These are phyloP conservation scores for Fusarium sp. DNA, from an alignment of 2,329 filamentous ascomycete genomes.

Conservation along the genomic window DNA sequence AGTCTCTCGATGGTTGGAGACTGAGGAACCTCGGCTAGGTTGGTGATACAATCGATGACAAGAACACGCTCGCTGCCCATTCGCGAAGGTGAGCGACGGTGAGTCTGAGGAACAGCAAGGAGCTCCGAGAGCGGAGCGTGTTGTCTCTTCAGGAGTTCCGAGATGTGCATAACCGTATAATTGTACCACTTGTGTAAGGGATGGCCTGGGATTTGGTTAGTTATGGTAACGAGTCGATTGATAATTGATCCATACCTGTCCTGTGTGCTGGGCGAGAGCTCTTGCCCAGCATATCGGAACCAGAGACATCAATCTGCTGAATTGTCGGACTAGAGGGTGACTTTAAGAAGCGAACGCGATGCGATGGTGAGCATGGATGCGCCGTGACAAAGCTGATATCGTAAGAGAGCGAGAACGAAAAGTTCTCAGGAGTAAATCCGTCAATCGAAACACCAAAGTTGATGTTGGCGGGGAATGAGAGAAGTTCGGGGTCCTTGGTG, in stretches of 20 bases:
- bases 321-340: conserved; percentile 71
- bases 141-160: conserved; percentile 63
- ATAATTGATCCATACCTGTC: conserved; percentile 54
- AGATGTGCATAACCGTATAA: conserved; percentile 70
- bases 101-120: conserved; percentile 50
- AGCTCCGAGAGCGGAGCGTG: conserved; percentile 61
- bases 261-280: conserved; percentile 60
- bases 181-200: conserved; percentile 73
- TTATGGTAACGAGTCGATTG: background rate
- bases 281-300: conserved; percentile 56
- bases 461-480: conserved; percentile 51
- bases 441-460: conserved; percentile 52
- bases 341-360: conserved; percentile 67
- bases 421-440: conserved; percentile 54
- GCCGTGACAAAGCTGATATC: conserved; percentile 75
- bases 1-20: conserved; percentile 59
- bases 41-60: conserved; percentile 73
- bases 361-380: conserved; percentile 71
- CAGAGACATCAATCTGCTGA: conserved; percentile 66
- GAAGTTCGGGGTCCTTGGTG: conserved; percentile 47
- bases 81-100: conserved; percentile 43
- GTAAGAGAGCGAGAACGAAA: conserved; percentile 61
- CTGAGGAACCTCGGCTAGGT: conserved; percentile 59
- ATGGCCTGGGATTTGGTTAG: conserved; percentile 59
- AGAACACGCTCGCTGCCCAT: conserved; percentile 57